Evolutionary conservation across 495 filamentous ascomycete species (phyloP), one percentile per base, ranked within the genome.

Genomic region (Polyplosphaeria fusca): DNA sequence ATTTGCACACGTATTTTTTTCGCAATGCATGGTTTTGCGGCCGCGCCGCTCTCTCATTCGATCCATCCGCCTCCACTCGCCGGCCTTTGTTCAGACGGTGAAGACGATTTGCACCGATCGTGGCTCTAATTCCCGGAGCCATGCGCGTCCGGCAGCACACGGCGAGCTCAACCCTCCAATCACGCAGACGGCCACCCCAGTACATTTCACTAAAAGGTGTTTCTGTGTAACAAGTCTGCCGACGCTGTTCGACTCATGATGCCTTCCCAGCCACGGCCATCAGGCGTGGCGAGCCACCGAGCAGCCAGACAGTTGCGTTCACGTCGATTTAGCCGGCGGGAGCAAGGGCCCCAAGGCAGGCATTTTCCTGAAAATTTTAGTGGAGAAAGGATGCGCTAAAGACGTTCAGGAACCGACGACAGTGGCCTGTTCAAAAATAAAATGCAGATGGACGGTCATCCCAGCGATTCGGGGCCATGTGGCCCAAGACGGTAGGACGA

Each of bases 1-100:
- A 53, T 53, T 53, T 45, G 50, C 38, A 53, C 50, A 44, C 50
- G 50, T 53, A 53, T 44, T 20, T 53, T 40, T 14, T 20, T 26
- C 32, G 24, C 30, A 43, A 19, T 11, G 32, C 28, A 20, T 32
- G 5, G 32, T 51, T 40, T 43, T 53, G 50, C 50, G 44, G 22
- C n/a, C n/a, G 14, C 22, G 24, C 11, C 7, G 30, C 18, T 45
- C 37, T 23, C 38, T n/a, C 22, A 11, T 13, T 23, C 26, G 25
- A 43, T 27, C 47, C 38, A 19, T 52, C 7, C 7, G 14, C 23
- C 48, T 18, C 20, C 48, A 52, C 25, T 11, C 22, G 18, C 37
- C 27, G 30, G 30, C 30, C 7, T 35, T 35, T 14, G 14, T 14
- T 35, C 30, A 7, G 30, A n/a, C n/a, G n/a, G n/a, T n/a, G n/a